These are phyloP conservation scores for Trichosporon asahii DNA, from an alignment of 1,284 basidiomycete species.

Conservation along the genomic window DNA sequence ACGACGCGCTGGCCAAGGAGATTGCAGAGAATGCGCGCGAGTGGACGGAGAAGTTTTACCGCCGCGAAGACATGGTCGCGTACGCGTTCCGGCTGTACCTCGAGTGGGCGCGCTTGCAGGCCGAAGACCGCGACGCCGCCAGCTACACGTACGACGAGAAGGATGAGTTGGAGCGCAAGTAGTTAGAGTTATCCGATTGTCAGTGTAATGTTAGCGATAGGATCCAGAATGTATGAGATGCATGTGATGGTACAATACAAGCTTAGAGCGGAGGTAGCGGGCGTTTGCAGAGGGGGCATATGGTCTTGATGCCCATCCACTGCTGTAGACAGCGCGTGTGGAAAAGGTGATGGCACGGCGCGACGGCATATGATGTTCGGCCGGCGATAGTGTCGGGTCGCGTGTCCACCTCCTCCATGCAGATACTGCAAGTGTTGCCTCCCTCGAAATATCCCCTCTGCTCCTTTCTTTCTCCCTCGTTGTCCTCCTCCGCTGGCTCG, in stretches of 20 bases:
- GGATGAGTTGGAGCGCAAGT: conserved; percentile 26
- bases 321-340: conserved; percentile 76
- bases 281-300: conserved; percentile 81
- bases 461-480: conserved; percentile 53
- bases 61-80: conserved; percentile 47
- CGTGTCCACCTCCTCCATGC: conserved; percentile 78
- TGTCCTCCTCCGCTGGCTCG: not conserved
- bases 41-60: conserved; percentile 50
- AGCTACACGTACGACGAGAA: conserved; percentile 36
- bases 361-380: conserved; percentile 64
- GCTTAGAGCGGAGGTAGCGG: conserved; percentile 67
- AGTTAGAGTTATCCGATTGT: not conserved
- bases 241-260: not conserved
- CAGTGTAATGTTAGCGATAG: not conserved
- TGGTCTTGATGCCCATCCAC: conserved; percentile 90
- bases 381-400: conserved; percentile 49
- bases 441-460: conserved; percentile 48
- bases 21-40: conserved; percentile 48
- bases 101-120: conserved; percentile 45
- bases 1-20: conserved; percentile 45
- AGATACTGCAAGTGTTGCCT: conserved; percentile 81
- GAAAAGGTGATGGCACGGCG: conserved; percentile 85
- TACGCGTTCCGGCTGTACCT: conserved; percentile 48
- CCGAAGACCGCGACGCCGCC: conserved; percentile 25
- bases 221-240: not conserved